phyloP scores from a whole-genome alignment of 805 yeast genomes.

The Lipomyces mesembrius region DNA sequence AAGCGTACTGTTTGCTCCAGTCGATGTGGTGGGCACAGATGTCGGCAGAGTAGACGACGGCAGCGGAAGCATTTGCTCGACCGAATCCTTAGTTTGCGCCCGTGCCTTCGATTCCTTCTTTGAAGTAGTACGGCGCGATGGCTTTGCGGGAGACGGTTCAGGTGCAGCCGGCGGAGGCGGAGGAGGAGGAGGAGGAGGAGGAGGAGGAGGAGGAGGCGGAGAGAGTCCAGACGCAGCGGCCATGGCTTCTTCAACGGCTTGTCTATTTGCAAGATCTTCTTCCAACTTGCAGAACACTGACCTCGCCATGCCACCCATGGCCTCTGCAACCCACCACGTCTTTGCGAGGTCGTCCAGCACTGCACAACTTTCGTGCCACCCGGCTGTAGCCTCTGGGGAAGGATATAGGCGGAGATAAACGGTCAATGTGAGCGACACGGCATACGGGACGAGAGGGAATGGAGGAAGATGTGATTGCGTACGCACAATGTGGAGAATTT shows the following conservation, averaged over 20 bases:
- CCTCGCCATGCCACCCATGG: slow-evolving; percentile 46
- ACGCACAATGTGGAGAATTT: slow-evolving; percentile 41
- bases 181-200: background rate
- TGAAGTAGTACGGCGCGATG: background rate
- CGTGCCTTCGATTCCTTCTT: slow-evolving; percentile 2
- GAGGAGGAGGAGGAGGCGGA: background rate
- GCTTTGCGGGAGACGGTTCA: background rate
- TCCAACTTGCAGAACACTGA: slow-evolving; percentile 41
- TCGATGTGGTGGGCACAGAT: background rate
- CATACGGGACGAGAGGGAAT: slow-evolving; percentile 46
- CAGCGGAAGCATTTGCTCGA: background rate
- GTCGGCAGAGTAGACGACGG: slow-evolving; percentile 6
- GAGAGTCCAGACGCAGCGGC: background rate
- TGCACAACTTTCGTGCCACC: slow-evolving; percentile 43
- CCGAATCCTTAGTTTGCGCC: too few species aligned
- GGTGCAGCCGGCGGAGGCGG: slow-evolving; percentile 1
- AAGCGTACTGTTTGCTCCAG: background rate
- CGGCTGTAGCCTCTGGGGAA: slow-evolving; percentile 40
- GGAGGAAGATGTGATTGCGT: slow-evolving; percentile 42
- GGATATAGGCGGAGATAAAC: slow-evolving; percentile 47
- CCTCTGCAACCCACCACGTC: slow-evolving; percentile 48
- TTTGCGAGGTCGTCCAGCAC: slow-evolving; percentile 42
- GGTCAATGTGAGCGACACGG: slow-evolving; percentile 46
- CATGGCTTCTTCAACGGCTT: slow-evolving; percentile 9
- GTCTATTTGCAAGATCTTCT: slow-evolving; percentile 28